Percentiles rank a stretch among this genome's conserved stretches.
These are phyloP conservation scores for Phytomonas francai DNA, from an alignment of 208 protist genomes.

Conservation along the genomic window DNA sequence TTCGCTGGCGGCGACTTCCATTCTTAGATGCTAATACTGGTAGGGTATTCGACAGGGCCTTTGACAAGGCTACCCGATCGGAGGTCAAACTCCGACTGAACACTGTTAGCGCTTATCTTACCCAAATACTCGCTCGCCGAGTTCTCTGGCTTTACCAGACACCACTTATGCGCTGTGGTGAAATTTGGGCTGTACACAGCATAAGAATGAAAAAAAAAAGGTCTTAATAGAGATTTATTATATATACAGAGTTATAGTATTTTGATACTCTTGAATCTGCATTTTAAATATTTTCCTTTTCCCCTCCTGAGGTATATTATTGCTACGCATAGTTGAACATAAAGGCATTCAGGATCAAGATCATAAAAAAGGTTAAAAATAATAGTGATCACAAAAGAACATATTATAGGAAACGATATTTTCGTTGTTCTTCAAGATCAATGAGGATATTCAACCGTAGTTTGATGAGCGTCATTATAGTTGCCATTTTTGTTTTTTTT, in stretches of 20 bases:
- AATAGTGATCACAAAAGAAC: neutral
- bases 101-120: too few species aligned
- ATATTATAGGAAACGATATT: conserved; percentile 3
- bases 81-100: too few species aligned
- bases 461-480: conserved; percentile 41
- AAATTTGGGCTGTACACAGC: too few species aligned
- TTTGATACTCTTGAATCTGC: conserved; percentile 4
- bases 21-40: too few species aligned
- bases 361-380: neutral
- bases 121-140: too few species aligned
- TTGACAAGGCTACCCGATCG: too few species aligned
- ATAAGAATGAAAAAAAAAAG: conserved; percentile 3
- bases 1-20: too few species aligned
- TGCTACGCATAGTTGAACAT: neutral
- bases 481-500: conserved; percentile 39
- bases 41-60: too few species aligned
- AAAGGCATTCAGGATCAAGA: neutral
- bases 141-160: too few species aligned
- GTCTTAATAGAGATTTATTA: conserved; percentile 11
- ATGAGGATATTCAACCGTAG: conserved; percentile 31
- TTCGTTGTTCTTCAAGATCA: neutral
- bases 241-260: conserved; percentile 14
- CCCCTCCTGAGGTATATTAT: neutral
- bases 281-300: neutral
- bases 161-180: too few species aligned